Percentiles rank a stretch among this genome's conserved stretches.
phyloP scores from a whole-genome alignment of 768 basidiomycete genomes.

The Boletus coccyginus region DNA sequence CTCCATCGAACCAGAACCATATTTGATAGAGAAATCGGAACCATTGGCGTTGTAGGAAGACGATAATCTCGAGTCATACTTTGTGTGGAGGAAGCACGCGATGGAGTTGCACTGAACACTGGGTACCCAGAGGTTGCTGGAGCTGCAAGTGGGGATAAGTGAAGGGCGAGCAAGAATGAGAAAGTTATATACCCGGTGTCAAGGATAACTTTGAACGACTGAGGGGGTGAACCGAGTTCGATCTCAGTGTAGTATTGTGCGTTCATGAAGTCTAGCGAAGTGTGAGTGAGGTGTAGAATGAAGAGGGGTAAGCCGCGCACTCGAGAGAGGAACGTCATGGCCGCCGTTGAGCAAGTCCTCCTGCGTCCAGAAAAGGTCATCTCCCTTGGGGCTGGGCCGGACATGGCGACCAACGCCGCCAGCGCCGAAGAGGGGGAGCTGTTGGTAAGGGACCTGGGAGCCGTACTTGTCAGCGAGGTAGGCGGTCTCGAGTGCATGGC shows the following conservation, averaged over 20 bases:
- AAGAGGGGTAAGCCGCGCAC: constrained; percentile 26
- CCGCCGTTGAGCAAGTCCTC: constrained; percentile 66
- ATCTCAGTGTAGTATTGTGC: constrained; percentile 97
- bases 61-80: constrained; percentile 81
- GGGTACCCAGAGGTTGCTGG: constrained; percentile 94
- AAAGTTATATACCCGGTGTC: constrained; percentile 71
- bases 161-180: constrained; percentile 17
- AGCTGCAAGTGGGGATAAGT: constrained; percentile 41
- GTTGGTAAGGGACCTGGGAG: constrained; percentile 38
- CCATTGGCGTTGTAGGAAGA: constrained; percentile 90
- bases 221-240: constrained; percentile 76
- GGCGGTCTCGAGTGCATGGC: constrained; percentile 69
- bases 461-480: constrained; percentile 97
- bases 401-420: constrained; percentile 69
- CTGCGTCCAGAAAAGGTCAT: constrained; percentile 80
- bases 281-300: background rate
- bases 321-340: constrained; percentile 85
- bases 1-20: constrained; percentile 96
- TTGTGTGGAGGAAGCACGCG: constrained; percentile 90
- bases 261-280: constrained; percentile 84
- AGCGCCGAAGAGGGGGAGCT: constrained; percentile 67
- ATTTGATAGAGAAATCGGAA: constrained; percentile 83
- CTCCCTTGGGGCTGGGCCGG: constrained; percentile 46
- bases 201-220: constrained; percentile 90
- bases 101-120: constrained; percentile 79